These are phyloP conservation scores for Backusella parvicylindrica DNA, from an alignment of 192 early-diverging fungal genomes.

Conservation along the genomic window DNA sequence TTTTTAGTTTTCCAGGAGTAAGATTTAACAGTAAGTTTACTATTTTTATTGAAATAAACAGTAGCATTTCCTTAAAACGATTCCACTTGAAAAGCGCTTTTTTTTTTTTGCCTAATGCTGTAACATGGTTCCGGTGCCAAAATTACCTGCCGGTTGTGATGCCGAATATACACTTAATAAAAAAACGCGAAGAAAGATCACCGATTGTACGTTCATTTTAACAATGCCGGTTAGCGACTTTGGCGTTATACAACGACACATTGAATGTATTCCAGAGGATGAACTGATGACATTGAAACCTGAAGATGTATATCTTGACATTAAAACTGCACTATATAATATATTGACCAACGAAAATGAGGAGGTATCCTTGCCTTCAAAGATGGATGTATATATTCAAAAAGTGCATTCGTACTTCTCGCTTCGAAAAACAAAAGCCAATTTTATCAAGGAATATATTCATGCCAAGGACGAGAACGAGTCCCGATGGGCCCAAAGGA, in stretches of 20 bases:
- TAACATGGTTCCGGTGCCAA: not conserved
- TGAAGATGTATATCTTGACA: not conserved
- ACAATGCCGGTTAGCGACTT: not conserved
- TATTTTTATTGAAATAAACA: too few relatives aligned
- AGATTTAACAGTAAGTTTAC: too few relatives aligned
- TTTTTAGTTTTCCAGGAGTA: too few relatives aligned
- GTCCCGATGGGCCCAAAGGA: not conserved
- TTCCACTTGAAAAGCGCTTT: too few relatives aligned
- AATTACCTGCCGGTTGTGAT: not conserved
- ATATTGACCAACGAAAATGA: not conserved
- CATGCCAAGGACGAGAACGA: not conserved
- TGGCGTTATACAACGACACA: not conserved
- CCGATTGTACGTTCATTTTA: not conserved
- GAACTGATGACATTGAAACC: not conserved
- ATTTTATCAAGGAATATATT: not conserved
- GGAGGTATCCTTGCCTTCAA: not conserved
- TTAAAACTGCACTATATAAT: conserved; percentile 1
- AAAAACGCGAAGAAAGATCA: not conserved
- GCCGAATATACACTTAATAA: not conserved
- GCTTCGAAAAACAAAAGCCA: not conserved
- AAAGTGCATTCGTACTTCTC: not conserved
- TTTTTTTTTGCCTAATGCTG: too few relatives aligned
- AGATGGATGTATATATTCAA: not conserved
- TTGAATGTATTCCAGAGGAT: not conserved
- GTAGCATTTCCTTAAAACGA: too few relatives aligned